Base-by-base conservation (phyloP, 768 basidiomycete genomes). In the Phlebiopsis gigantea region DNA sequence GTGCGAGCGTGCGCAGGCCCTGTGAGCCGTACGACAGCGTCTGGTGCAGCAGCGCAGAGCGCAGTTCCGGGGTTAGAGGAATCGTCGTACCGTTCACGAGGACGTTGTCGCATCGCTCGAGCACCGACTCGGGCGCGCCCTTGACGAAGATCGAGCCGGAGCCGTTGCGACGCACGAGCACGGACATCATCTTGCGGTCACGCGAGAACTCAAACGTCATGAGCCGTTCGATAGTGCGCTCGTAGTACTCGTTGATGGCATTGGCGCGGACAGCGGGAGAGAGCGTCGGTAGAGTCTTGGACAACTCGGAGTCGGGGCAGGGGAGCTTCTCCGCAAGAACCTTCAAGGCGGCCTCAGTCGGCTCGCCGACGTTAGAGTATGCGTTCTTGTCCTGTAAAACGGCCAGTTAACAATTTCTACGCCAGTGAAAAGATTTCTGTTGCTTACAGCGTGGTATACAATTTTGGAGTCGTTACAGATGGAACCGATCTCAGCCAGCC, bases 111-210 rank as follows among this genome's bases (percentile, higher is more conserved):
- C 94, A 97, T 43, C 90, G 84, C 49, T 97, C 94, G 57, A 99
- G 76, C 39, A 99, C 87, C 22, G 91, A 89, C 74, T 99, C 96
- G 6, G 96, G 96, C 2, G 96, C 96, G 34, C 96, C 96, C 71
- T 98, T 98, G 69, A 88, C 93, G 68, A 95, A 89, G 5, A 98
- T 78, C 7, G 88, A 80, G n/a, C 90, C 90, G 4, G 71, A 72
- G 1, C 80, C 80, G 56, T 84, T 81, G 55, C 84, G 78, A 58
- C 75, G 81, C 39, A 92, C 90, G 50, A 98, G 83, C 51, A 98
- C 95, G 21, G 96, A 97, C 96, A 98, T 98, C 85, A 95, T 96
- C 75, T 98, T 99, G 67, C 96, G 88, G 72, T 98, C 96, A 19
- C 96, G 86, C 21, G 94, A 92, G 73, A 99, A 98, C 71, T 99